Conservation (phyloP, 208 protist species). For the Leishmania mexicana region DNA sequence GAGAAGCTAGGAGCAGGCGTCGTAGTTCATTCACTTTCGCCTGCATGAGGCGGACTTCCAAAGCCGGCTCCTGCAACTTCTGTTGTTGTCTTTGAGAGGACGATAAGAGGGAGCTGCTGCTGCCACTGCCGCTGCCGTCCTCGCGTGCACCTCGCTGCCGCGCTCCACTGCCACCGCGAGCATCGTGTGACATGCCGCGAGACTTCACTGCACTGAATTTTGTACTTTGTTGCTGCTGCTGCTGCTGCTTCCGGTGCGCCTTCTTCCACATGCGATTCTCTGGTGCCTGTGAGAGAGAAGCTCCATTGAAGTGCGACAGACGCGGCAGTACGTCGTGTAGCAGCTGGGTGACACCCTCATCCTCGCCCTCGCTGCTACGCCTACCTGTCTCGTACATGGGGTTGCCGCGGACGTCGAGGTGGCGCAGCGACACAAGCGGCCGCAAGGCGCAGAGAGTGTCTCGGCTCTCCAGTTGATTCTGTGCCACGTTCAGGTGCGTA, state of each 20-base stretch:
- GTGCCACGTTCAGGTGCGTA: conserved; percentile 45
- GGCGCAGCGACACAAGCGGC: conserved; percentile 45
- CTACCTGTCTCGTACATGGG: conserved; percentile 21
- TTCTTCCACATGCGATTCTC: conserved; percentile 42
- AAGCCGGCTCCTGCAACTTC: neutral
- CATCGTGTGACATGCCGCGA: neutral
- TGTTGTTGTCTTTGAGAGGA: neutral
- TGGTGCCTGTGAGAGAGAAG: conserved; percentile 66
- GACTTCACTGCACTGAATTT: neutral
- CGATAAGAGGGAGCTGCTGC: neutral
- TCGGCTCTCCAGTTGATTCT: conserved; percentile 42
- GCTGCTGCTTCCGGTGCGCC: conserved; percentile 6
- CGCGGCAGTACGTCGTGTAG: conserved; percentile 47
- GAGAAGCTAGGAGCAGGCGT: conserved; percentile 45
- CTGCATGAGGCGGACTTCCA: conserved; percentile 56
- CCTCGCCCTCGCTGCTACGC: neutral
- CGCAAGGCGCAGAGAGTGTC: conserved; percentile 40
- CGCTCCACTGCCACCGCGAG: neutral
- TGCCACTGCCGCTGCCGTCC: neutral
- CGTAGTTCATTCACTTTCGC: conserved; percentile 70
- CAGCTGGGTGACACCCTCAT: neutral
- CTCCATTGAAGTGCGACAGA: conserved; percentile 61
- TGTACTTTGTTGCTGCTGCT: neutral
- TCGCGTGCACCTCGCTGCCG: neutral
- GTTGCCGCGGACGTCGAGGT: conserved; percentile 71